Percentiles rank a stretch among this genome's conserved stretches.
Evolutionary conservation across 2,329 filamentous ascomycete genomes (phyloP).

Genomic region (Stemphylium vesicarium): DNA sequence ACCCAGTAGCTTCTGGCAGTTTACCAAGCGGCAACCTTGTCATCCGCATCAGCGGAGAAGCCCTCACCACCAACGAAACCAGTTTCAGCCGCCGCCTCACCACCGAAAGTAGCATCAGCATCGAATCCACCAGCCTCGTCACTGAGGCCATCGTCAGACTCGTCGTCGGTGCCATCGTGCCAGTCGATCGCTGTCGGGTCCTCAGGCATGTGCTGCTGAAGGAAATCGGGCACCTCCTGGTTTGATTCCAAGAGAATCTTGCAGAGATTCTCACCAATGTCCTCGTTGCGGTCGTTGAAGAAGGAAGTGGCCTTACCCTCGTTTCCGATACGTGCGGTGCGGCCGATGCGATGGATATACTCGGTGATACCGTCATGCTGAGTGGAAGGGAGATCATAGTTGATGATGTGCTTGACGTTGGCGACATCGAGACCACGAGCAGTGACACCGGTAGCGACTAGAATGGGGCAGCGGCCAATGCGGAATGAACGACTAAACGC

Average conservation of each 20-base stretch:
- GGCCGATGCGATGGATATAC: conserved; percentile 93
- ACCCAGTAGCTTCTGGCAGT: not conserved
- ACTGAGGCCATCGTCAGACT: conserved; percentile 35
- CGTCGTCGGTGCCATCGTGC: conserved; percentile 58
- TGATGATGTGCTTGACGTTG: conserved; percentile 90
- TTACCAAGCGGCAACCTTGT: conserved; percentile 42
- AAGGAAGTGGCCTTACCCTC: conserved; percentile 86
- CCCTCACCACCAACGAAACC: conserved; percentile 17
- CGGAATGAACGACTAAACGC: conserved; percentile 73
- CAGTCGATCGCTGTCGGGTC: conserved; percentile 58
- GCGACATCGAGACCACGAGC: conserved; percentile 88
- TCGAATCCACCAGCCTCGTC: conserved; percentile 19
- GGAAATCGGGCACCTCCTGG: conserved; percentile 82
- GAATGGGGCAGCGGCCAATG: conserved; percentile 73
- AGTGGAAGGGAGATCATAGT: conserved; percentile 81
- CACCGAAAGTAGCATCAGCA: conserved; percentile 15
- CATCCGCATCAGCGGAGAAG: conserved; percentile 23
- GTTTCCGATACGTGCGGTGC: conserved; percentile 92
- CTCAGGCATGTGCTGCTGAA: conserved; percentile 68
- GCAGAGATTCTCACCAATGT: conserved; percentile 74
- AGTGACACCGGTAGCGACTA: conserved; percentile 85
- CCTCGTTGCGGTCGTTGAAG: conserved; percentile 78
- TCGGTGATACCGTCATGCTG: conserved; percentile 88
- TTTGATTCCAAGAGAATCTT: conserved; percentile 81
- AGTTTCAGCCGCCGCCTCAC: conserved; percentile 7